A percentile compares a stretch with the other conserved stretches of the same genome.
Evolutionary conservation across 2,329 filamentous ascomycete species (phyloP).

Genomic region (Colletotrichum agaves): DNA sequence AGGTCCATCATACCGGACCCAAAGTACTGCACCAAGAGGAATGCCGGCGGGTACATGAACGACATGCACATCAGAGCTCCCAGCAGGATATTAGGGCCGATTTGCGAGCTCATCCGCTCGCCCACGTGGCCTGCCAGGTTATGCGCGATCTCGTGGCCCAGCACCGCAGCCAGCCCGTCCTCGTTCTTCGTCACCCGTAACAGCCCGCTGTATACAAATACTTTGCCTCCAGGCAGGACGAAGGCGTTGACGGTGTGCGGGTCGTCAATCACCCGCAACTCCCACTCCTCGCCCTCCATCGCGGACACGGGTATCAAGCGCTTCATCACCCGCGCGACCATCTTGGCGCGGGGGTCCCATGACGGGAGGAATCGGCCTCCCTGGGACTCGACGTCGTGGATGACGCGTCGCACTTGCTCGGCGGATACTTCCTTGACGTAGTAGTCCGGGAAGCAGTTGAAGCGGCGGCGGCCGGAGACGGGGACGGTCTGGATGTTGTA

Average conservation of each 20-base stretch:
- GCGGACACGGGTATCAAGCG: slow-evolving; percentile 75
- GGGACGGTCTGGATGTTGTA: slow-evolving; percentile 78
- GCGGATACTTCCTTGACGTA: slow-evolving; percentile 64
- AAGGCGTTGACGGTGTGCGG: slow-evolving; percentile 75
- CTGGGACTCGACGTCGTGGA: slow-evolving; percentile 63
- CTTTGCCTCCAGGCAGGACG: slow-evolving; percentile 81
- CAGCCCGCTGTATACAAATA: slow-evolving; percentile 82
- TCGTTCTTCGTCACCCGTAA: slow-evolving; percentile 74
- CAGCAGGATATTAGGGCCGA: slow-evolving; percentile 63
- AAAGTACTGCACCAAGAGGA: slow-evolving; percentile 53
- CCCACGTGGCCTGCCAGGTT: slow-evolving; percentile 75
- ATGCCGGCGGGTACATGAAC: slow-evolving; percentile 54
- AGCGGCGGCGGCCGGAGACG: slow-evolving; percentile 75
- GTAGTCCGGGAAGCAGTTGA: slow-evolving; percentile 73
- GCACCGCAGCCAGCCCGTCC: slow-evolving; percentile 77
- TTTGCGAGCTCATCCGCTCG: slow-evolving; percentile 68
- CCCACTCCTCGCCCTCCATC: slow-evolving; percentile 70
- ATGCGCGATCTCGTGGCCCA: slow-evolving; percentile 85
- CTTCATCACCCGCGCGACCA: slow-evolving; percentile 73
- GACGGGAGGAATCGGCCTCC: slow-evolving; percentile 66
- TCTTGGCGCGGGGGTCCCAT: slow-evolving; percentile 64
- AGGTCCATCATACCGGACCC: slow-evolving; percentile 66
- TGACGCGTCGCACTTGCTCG: slow-evolving; percentile 65
- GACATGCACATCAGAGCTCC: slow-evolving; percentile 62
- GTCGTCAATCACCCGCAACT: slow-evolving; percentile 80